Base-by-base conservation (phyloP, 148 eudicot species). In the Dysphania ambrosioides region DNA sequence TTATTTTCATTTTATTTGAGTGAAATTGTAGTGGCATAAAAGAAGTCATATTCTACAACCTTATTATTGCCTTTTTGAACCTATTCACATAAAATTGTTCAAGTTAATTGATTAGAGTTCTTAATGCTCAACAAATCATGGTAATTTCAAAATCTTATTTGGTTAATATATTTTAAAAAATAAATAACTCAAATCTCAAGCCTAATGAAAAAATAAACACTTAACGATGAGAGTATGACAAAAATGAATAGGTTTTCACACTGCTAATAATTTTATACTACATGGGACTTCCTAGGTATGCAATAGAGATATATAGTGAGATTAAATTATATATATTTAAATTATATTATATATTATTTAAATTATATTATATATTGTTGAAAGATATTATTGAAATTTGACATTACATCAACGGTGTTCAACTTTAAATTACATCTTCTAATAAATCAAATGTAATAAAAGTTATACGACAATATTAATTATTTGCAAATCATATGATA, bases 361-460 rank as follows among this genome's bases (percentile, higher is more conserved):
- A n/a, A n/a, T n/a, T n/a, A n/a, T n/a, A n/a, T n/a, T n/a, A n/a
- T n/a, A n/a, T n/a, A n/a, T n/a, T n/a, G n/a, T n/a, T n/a, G n/a
- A n/a, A n/a, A n/a, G n/a, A n/a, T n/a, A n/a, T n/a, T n/a, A 72
- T 47, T 78, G 51, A 44, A 95, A 68, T 75, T 90, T 74, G 77
- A 86, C 92, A 87, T 97, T 95, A 56, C 68, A 60, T 11, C 16
- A 47, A 47, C 18, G 16, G 16, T 12, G 5, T 47, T 47, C 4
- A 47, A 47, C 18, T 15, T 47, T 47, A 16, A 12, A 13, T 13
- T 3, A 4, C 31, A 42, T 16, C 41, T 56, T 7, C 55, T 12
- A 27, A 49, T 49, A 26, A 64, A n/a, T 0, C 8, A 47, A 30
- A 49, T 18, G 3, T 1, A 15, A 57, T 12, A 26, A 24, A 34